phyloP scores from a whole-genome alignment of 164 flowering plant genomes.

The Cinnamomum micranthum region DNA sequence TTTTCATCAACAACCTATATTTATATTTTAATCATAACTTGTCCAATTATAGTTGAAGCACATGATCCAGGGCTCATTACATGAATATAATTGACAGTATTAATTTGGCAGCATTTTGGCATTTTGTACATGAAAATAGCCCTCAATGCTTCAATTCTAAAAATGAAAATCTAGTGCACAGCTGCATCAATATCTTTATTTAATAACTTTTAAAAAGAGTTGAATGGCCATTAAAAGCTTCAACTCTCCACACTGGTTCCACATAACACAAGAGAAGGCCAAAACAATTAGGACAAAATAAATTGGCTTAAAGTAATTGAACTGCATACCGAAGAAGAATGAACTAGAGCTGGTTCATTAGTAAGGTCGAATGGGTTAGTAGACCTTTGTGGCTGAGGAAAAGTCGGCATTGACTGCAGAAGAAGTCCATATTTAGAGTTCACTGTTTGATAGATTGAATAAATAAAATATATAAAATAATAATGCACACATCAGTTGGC shows the following conservation, averaged over 20 bases:
- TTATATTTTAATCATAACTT: not conserved
- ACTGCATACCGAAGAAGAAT: constrained; percentile 47
- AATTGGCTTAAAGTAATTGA: not conserved
- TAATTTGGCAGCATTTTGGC: too few species aligned
- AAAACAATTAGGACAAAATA: not conserved
- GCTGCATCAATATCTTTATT: not conserved
- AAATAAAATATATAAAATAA: not conserved
- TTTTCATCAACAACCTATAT: not conserved
- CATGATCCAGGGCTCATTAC: not conserved
- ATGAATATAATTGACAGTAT: not conserved
- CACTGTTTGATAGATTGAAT: constrained; percentile 2
- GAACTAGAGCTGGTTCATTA: constrained; percentile 43
- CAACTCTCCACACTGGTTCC: not conserved
- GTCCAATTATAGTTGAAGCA: not conserved
- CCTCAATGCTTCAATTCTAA: too few species aligned
- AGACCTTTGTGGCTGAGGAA: constrained; percentile 44
- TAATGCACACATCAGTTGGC: not conserved
- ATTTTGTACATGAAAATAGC: too few species aligned
- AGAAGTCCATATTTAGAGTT: constrained; percentile 3
- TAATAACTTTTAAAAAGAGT: not conserved
- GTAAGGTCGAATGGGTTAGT: constrained; percentile 79
- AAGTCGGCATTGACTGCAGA: constrained; percentile 45
- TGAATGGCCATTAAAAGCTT: not conserved
- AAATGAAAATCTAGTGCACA: not conserved
- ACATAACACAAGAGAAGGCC: not conserved